Conservation (phyloP, 1,284 basidiomycete species). For the Quambalaria eucalypti region DNA sequence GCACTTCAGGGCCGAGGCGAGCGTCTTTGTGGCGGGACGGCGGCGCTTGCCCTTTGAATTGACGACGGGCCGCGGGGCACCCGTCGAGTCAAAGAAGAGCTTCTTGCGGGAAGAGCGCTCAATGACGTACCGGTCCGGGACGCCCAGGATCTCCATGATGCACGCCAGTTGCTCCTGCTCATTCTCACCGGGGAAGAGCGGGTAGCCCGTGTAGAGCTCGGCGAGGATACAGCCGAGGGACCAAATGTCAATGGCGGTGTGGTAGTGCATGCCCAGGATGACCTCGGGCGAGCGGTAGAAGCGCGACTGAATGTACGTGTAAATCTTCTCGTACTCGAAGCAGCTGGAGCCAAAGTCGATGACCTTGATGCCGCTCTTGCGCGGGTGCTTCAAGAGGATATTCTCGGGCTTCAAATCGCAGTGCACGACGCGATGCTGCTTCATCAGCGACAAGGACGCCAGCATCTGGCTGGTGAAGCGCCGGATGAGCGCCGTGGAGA, state of each 20-base stretch:
- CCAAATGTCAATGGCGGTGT: constrained; percentile 83
- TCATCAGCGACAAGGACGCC: constrained; percentile 78
- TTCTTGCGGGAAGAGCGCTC: constrained; percentile 88
- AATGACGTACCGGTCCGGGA: constrained; percentile 88
- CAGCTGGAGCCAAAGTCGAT: constrained; percentile 99
- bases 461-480: constrained; percentile 95
- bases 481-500: constrained; percentile 85
- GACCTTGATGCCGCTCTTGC: constrained; percentile 92
- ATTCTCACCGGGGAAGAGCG: constrained; percentile 91
- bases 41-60: constrained; percentile 92
- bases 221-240: constrained; percentile 94
- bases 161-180: constrained; percentile 97
- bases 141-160: constrained; percentile 97
- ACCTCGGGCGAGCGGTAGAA: constrained; percentile 89
- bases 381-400: constrained; percentile 83
- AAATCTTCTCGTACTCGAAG: constrained; percentile 97
- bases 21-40: constrained; percentile 78
- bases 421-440: constrained; percentile 95
- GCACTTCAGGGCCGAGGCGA: constrained; percentile 76
- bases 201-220: constrained; percentile 96
- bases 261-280: constrained; percentile 45
- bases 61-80: constrained; percentile 80
- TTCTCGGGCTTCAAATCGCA: constrained; percentile 99
- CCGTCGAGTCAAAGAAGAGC: constrained; percentile 92
- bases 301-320: constrained; percentile 92